Evolutionary conservation across 2,329 filamentous ascomycete species (phyloP).

Genomic region (Diaporthe ilicicola): DNA sequence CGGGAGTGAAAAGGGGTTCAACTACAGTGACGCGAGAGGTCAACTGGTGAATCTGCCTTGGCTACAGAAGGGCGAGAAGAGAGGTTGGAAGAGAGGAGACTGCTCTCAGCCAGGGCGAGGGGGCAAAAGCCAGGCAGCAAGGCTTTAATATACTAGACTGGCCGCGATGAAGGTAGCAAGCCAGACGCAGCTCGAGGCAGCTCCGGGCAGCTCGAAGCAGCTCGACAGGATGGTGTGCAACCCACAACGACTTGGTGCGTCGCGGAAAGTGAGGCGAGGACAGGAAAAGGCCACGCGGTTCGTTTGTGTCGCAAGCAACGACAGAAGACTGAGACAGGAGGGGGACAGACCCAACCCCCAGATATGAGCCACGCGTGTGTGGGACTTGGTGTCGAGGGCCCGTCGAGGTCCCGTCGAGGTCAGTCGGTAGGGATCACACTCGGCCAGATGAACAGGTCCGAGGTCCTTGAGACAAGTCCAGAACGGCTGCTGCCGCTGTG

Average conservation of each 20-base stretch:
- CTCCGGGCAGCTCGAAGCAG: neutral
- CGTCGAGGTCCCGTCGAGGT: neutral
- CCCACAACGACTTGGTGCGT: neutral
- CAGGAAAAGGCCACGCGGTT: slow-evolving; percentile 19
- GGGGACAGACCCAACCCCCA: neutral
- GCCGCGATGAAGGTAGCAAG: neutral
- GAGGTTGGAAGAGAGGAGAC: neutral
- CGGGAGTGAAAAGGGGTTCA: neutral
- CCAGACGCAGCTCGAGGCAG: neutral
- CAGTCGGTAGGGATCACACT: slow-evolving; percentile 3
- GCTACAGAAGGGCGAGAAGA: neutral
- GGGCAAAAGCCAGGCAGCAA: slow-evolving; percentile 22
- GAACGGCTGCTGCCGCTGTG: neutral
- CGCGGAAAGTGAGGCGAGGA: slow-evolving; percentile 23
- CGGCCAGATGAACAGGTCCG: slow-evolving; percentile 10
- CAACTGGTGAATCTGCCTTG: neutral
- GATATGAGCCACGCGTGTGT: slow-evolving; percentile 14
- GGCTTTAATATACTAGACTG: slow-evolving; percentile 24
- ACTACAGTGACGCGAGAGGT: neutral
- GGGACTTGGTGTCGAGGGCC: neutral
- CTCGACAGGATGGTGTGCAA: slow-evolving; percentile 8
- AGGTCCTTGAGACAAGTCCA: neutral
- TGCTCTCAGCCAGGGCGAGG: slow-evolving; percentile 7
- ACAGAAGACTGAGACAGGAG: slow-evolving; percentile 1
- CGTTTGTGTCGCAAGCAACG: neutral